Base-by-base conservation (phyloP, 129 eudicot genomes). In the Glebionis coronaria region DNA sequence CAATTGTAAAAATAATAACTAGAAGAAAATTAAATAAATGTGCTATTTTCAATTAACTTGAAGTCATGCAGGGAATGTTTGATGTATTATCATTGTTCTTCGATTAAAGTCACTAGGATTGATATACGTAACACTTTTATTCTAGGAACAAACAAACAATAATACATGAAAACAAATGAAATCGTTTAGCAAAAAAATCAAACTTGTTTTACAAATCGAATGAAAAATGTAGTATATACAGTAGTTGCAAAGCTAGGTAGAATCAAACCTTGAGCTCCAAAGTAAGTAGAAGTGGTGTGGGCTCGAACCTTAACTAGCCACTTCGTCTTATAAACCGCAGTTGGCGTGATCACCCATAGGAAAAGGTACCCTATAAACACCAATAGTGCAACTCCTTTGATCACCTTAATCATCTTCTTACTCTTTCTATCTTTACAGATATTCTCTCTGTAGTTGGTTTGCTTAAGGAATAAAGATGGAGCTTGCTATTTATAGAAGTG, bases 331-430 rank as follows among this genome's bases (percentile, higher is more conserved):
- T 18, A 87, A 12, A 70, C 44, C 29, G 67, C 52, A 27, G 95
- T 87, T 16, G 95, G 87, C 67, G 78, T 79, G 63, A 83, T 73
- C 27, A 76, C 63, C 85, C 85, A 87, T 18, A 87, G 12, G 68
- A 87, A 56, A 51, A 81, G 66, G 70, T 83, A 78, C 3, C 90
- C 95, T 65, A 85, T 27, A 16, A 77, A 75, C 9, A 87, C 79
- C 55, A 60, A 53, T 52, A 77, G 23, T 38, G 58, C 68, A 1
- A 77, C 19, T 27, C 73, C 81, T 76, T 65, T 65, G 68, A 87
- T 76, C 49, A 71, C 71, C 54, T 65, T 73, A 65, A 66, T 64
- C 7, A 69, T 66, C 74, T 28, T 12, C 40, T 64, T 16, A 9
- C 35, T 66, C 27, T 47, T 47, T 7, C 8, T 58, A 11, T 15